phyloP scores from a whole-genome alignment of 805 yeast genomes.

The Candida verbasci region DNA sequence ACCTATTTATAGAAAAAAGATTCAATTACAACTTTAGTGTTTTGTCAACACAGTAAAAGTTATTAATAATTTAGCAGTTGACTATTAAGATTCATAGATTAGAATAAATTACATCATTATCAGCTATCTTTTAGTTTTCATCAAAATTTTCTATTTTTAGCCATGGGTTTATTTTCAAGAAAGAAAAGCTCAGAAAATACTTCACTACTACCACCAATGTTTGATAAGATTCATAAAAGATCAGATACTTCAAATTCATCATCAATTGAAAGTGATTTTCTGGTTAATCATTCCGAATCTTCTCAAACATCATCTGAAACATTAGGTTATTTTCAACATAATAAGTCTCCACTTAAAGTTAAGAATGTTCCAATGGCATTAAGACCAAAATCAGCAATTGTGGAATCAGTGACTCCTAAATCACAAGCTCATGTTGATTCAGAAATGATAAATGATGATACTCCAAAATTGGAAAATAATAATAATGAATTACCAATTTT shows the following conservation, averaged over 20 bases:
- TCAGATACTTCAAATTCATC: conserved; percentile 16
- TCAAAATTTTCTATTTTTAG: no score
- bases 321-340: background rate
- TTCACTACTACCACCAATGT: background rate
- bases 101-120: no score
- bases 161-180: conserved; percentile 3
- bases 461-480: background rate
- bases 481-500: background rate
- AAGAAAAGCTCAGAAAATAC: background rate
- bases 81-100: no score
- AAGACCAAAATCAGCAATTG: conserved; percentile 1
- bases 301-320: conserved; percentile 25
- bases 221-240: background rate
- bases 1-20: background rate
- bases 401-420: background rate
- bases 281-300: conserved; percentile 26
- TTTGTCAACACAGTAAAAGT: no score
- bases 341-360: background rate
- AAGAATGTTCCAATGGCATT: background rate
- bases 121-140: no score
- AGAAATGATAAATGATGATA: background rate
- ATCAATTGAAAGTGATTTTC: conserved; percentile 30
- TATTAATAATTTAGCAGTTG: background rate
- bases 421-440: background rate
- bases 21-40: no score